Conservation (phyloP, 78 protist genomes). For the Dictyostelium citrinum region DNA sequence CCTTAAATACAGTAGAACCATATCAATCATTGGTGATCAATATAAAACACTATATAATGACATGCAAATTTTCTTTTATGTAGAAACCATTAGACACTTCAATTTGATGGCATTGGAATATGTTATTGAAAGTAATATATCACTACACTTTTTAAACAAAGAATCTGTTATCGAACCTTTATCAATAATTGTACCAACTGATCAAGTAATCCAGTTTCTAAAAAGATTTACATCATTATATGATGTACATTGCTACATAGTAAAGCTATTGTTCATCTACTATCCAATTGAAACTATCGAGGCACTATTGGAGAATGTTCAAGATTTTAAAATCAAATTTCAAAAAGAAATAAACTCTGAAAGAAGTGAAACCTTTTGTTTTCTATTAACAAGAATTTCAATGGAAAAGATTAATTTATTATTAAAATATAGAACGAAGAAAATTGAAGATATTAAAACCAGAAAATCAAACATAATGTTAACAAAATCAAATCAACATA, state of each 20-base stretch:
- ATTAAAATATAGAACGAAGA: not conserved
- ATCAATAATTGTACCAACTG: not conserved
- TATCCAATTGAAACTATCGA: not conserved
- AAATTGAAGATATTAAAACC: not conserved
- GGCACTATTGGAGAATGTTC: not conserved
- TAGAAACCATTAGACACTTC: not conserved
- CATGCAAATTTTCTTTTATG: conserved; percentile 4
- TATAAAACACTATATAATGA: not conserved
- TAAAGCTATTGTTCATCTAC: not conserved
- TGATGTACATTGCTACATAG: not conserved
- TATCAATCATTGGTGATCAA: not conserved
- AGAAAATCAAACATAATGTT: not conserved
- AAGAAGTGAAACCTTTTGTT: not conserved
- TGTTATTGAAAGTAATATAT: not conserved
- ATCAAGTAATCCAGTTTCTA: not conserved
- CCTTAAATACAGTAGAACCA: not conserved
- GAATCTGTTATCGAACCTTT: not conserved
- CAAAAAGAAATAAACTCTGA: not conserved
- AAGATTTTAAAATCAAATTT: not conserved
- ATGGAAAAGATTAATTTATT: not conserved
- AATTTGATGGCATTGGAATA: not conserved
- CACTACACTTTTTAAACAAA: not conserved
- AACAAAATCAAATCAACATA: not conserved
- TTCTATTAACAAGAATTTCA: not conserved
- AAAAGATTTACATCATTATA: not conserved